These are phyloP conservation scores for Viola pubescens DNA, from an alignment of 441 rosid species.

Conservation along the genomic window DNA sequence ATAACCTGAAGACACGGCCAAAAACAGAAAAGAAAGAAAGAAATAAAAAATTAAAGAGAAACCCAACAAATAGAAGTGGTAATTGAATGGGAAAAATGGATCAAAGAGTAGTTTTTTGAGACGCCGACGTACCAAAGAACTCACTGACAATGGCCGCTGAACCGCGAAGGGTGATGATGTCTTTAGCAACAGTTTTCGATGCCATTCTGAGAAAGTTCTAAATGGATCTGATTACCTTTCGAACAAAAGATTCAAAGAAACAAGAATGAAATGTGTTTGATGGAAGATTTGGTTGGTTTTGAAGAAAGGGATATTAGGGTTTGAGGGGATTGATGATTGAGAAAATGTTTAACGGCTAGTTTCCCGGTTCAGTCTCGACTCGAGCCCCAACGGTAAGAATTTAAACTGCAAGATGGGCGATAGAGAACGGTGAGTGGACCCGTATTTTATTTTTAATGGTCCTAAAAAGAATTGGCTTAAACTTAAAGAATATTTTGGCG, in stretches of 20 bases:
- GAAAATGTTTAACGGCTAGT: slow-evolving; percentile 38
- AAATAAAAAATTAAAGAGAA: slow-evolving; percentile 5
- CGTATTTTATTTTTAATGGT: background rate
- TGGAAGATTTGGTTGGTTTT: too few relatives aligned
- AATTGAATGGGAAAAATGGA: background rate
- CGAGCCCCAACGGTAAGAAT: slow-evolving; percentile 18
- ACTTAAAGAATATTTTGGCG: too few relatives aligned
- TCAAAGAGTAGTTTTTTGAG: background rate
- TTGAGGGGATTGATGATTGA: slow-evolving; percentile 2
- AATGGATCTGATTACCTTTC: background rate
- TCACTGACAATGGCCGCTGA: slow-evolving; percentile 96
- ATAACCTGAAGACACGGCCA: slow-evolving; percentile 49
- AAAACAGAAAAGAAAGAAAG: background rate
- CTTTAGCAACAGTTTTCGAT: slow-evolving; percentile 70
- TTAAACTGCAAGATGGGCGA: slow-evolving; percentile 27
- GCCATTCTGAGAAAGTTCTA: slow-evolving; percentile 39
- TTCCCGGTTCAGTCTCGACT: slow-evolving; percentile 12
- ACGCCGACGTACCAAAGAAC: slow-evolving; percentile 55
- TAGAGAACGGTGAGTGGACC: background rate
- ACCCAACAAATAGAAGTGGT: slow-evolving; percentile 1
- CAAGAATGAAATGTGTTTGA: background rate
- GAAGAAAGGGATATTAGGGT: background rate
- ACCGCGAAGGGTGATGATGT: slow-evolving; percentile 90
- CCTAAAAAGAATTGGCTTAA: too few relatives aligned
- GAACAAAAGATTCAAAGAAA: background rate